Evolutionary conservation across 2,329 filamentous ascomycete species (phyloP).

Genomic region (Waltergamsia citrina): DNA sequence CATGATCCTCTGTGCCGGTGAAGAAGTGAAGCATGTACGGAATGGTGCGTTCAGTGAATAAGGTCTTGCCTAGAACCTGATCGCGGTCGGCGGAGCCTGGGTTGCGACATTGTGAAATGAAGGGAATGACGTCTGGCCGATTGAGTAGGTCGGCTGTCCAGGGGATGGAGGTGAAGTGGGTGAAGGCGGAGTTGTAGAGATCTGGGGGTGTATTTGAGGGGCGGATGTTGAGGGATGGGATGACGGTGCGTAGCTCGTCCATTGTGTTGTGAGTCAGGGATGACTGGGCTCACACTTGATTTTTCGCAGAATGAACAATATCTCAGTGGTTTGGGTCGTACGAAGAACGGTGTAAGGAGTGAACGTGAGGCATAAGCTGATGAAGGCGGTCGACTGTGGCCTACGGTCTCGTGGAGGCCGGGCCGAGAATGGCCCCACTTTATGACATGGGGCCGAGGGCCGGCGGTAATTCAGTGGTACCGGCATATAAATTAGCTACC

Average conservation of each 20-base stretch:
- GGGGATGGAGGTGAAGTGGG: conserved; percentile 22
- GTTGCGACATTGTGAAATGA: conserved; percentile 22
- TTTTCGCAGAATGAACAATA: too few species aligned
- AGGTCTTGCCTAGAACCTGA: conserved; percentile 22
- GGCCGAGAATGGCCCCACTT: too few species aligned
- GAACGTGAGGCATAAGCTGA: too few species aligned
- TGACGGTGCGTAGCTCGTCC: conserved; percentile 19
- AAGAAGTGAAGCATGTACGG: conserved; percentile 24
- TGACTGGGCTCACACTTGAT: too few species aligned
- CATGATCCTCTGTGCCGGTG: background rate
- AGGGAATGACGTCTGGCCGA: conserved; percentile 15
- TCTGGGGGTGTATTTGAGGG: conserved; percentile 14
- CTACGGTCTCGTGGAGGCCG: too few species aligned
- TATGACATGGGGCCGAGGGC: too few species aligned
- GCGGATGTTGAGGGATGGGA: conserved; percentile 16
- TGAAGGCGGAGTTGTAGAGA: conserved; percentile 16
- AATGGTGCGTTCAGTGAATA: conserved; percentile 16
- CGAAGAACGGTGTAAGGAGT: too few species aligned
- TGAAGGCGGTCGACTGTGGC: too few species aligned
- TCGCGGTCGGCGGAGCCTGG: conserved; percentile 17
- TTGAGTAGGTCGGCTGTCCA: conserved; percentile 23
- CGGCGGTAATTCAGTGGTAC: too few species aligned
- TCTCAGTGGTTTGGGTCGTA: too few species aligned
- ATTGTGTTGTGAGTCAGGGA: too few species aligned
- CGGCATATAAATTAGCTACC: too few species aligned